Base-by-base conservation (phyloP, 768 basidiomycete genomes). In the Asterophora parasitica region DNA sequence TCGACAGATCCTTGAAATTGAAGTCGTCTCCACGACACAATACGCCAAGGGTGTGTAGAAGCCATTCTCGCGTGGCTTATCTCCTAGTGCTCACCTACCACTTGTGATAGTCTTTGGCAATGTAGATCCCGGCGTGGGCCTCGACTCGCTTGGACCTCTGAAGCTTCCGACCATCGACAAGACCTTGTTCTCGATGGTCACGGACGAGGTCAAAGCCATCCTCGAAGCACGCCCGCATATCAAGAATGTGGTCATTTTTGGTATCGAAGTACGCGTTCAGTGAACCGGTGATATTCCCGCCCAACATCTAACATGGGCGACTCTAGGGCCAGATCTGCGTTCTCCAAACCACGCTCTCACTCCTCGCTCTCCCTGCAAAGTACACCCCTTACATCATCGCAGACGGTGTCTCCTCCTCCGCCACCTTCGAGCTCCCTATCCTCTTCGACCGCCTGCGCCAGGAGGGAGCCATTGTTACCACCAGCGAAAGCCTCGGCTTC, bases 321-420 rank as follows among this genome's bases (percentile, higher is more conserved):
- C n/a, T 53, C 12, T 54, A 93, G 92, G 79, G 88, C 12, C 93
- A 95, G 57, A 81, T 96, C 51, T 96, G 93, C 59, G 81, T 95
- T 7, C 74, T 92, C 5, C 92, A 95, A 64, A 88, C 91, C 0
- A 75, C 84, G 0, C 68, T 93, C 13, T 83, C 86, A 50, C 74
- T 95, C 10, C 63, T 86, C 3, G 48, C 59, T 4, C 56, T 58
- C 32, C 59, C 70, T 36, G 61, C 73, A 49, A 47, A 49, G 17
- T 65, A 68, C 48, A 59, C 58, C 7, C 81, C 88, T 5, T 79
- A 88, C 61, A 74, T 93, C 32, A 68, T 92, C 17, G 89, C 87
- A 1, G 92, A 96, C 58, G 91, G 83, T 12, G 83, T 94, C 12
- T 91, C 88, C 2, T 88, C 85, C 26, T 83, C 79, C 55, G 90